A percentile compares a stretch with the other conserved stretches of the same genome.
These are phyloP conservation scores for Trichophyton verrucosum DNA, from an alignment of 2,329 filamentous ascomycete species.

Conservation along the genomic window DNA sequence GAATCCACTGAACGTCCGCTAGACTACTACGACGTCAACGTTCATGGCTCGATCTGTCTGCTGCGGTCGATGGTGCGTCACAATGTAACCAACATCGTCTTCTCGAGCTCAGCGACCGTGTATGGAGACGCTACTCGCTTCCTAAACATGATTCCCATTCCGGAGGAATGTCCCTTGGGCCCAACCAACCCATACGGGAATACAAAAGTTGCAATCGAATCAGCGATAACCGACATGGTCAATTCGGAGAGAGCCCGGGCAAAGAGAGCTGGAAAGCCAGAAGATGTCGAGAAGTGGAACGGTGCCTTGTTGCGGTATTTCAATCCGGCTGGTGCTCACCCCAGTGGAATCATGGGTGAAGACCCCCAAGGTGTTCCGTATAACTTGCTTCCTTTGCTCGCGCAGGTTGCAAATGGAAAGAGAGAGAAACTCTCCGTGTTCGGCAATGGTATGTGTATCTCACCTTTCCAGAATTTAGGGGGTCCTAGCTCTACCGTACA, in stretches of 20 bases:
- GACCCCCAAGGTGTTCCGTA: constrained; percentile 91
- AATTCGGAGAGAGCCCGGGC: constrained; percentile 73
- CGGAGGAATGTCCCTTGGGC: constrained; percentile 88
- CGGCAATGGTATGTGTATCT: constrained; percentile 58
- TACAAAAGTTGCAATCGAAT: constrained; percentile 88
- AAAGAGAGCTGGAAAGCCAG: constrained; percentile 63
- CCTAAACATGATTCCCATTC: constrained; percentile 97
- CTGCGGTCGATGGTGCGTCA: constrained; percentile 77
- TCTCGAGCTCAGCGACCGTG: constrained; percentile 94
- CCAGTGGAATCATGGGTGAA: constrained; percentile 93
- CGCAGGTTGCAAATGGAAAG: constrained; percentile 91
- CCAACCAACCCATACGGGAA: constrained; percentile 96
- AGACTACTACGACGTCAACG: constrained; percentile 97
- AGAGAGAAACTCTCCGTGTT: constrained; percentile 90
- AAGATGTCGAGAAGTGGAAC: constrained; percentile 71
- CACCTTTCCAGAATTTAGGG: background rate
- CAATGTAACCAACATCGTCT: constrained; percentile 93
- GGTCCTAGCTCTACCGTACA: background rate
- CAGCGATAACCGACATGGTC: constrained; percentile 81
- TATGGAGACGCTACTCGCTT: constrained; percentile 96
- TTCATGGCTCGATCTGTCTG: constrained; percentile 79
- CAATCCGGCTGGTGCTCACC: constrained; percentile 91
- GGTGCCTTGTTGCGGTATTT: constrained; percentile 90
- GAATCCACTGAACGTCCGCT: constrained; percentile 88
- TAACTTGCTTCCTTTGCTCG: constrained; percentile 86